Percentiles rank a stretch among this genome's conserved stretches.
Conservation (phyloP, 2,329 filamentous ascomycete species). For the Cladosporium sp. region DNA sequence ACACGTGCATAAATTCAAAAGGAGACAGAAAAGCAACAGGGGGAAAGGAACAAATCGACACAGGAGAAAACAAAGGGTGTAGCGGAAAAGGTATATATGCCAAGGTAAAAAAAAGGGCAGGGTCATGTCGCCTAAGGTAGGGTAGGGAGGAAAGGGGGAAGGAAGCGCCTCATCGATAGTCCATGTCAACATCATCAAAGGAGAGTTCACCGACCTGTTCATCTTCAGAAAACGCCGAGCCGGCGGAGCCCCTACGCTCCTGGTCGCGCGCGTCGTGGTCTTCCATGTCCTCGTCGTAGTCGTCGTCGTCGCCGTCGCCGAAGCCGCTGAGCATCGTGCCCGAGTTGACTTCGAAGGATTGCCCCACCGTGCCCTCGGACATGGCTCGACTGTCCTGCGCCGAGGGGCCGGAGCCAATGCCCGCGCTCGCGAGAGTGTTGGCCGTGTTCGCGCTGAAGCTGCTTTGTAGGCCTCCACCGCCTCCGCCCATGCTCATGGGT, state of each 20-base stretch:
- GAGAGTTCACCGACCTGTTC: conserved; percentile 65
- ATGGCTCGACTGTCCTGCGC: conserved; percentile 31
- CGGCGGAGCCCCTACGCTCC: conserved; percentile 31
- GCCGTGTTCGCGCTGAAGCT: conserved; percentile 43
- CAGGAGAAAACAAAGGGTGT: background rate
- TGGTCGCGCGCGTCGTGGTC: conserved; percentile 10
- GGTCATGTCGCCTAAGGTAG: conserved; percentile 6
- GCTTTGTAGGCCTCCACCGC: conserved; percentile 40
- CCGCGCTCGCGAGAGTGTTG: conserved; percentile 71
- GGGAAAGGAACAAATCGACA: conserved; percentile 1
- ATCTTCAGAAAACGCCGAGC: conserved; percentile 44
- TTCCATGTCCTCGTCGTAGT: conserved; percentile 68
- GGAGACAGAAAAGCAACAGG: background rate
- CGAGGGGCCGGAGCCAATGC: conserved; percentile 58
- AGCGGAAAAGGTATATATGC: conserved; percentile 15
- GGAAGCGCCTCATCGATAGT: conserved; percentile 55
- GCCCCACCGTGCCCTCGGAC: conserved; percentile 30
- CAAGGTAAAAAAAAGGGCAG: background rate
- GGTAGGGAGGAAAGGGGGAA: too few species aligned
- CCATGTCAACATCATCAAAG: conserved; percentile 60
- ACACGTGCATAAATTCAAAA: too few species aligned
- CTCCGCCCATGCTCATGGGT: conserved; percentile 24
- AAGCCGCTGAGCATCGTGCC: conserved; percentile 67
- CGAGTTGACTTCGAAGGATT: conserved; percentile 31
- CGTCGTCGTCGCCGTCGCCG: conserved; percentile 92